Conservation (phyloP, 108 stramenopile genomes). For the Epithemia pelagica region DNA sequence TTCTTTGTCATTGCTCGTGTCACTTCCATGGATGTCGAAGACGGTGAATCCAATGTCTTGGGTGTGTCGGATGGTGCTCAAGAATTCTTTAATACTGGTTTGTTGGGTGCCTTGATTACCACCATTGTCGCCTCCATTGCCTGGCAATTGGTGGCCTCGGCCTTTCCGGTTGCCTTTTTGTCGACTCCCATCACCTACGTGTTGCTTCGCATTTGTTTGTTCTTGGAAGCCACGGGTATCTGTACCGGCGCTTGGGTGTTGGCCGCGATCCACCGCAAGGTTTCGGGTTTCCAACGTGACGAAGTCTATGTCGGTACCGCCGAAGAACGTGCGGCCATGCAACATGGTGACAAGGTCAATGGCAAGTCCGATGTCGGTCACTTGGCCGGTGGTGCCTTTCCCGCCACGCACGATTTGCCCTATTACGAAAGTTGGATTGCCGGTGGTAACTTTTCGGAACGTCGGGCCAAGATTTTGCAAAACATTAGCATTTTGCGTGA, state of each 20-base stretch:
- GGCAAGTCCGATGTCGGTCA: not conserved
- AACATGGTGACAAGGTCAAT: constrained; percentile 7
- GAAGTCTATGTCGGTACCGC: constrained; percentile 60
- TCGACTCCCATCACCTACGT: constrained; percentile 47
- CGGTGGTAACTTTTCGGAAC: constrained; percentile 8
- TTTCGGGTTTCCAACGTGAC: constrained; percentile 32
- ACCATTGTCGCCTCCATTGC: constrained; percentile 57
- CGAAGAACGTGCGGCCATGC: constrained; percentile 45
- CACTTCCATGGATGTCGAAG: constrained; percentile 15
- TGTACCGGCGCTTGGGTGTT: constrained; percentile 45
- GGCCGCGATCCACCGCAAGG: constrained; percentile 38
- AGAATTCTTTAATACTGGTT: constrained; percentile 57
- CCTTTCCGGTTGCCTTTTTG: constrained; percentile 50
- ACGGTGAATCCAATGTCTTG: constrained; percentile 45
- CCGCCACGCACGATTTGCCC: not conserved
- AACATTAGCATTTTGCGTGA: constrained; percentile 28
- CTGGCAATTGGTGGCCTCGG: constrained; percentile 54
- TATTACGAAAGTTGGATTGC: not conserved
- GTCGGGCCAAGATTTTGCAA: constrained; percentile 17
- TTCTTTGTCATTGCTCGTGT: constrained; percentile 29
- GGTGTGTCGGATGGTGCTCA: constrained; percentile 43
- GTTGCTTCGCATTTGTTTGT: constrained; percentile 33
- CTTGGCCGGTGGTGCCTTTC: not conserved
- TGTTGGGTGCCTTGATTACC: constrained; percentile 63
- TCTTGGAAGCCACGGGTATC: constrained; percentile 45